Evolutionary conservation across 116 monocot genomes (phyloP).

Genomic region (Zostera marina): DNA sequence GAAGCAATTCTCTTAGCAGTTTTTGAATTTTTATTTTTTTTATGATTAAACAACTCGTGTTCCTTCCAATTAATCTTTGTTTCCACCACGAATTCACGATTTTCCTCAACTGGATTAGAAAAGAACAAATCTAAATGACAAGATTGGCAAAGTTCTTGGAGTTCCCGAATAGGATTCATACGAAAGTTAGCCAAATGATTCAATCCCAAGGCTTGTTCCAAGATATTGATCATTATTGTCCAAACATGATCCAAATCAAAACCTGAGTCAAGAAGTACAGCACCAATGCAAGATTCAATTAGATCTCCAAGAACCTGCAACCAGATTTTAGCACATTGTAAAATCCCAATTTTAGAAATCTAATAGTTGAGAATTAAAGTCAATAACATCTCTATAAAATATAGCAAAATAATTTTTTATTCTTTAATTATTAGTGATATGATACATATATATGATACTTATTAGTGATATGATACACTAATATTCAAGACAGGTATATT

Average conservation of each 20-base stretch:
- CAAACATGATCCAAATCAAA: slow-evolving; percentile 58
- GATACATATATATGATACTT: too few species aligned
- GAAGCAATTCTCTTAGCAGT: slow-evolving; percentile 60
- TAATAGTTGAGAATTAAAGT: too few species aligned
- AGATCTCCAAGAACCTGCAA: slow-evolving; percentile 86
- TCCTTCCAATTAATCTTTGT: slow-evolving; percentile 29
- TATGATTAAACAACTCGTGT: slow-evolving; percentile 10
- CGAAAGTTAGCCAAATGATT: slow-evolving; percentile 16
- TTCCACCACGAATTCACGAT: slow-evolving; percentile 25
- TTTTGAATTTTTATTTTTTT: slow-evolving; percentile 56
- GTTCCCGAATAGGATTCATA: slow-evolving; percentile 57
- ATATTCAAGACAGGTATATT: too few species aligned
- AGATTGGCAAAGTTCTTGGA: slow-evolving; percentile 73
- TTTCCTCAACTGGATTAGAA: slow-evolving; percentile 26
- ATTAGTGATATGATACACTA: too few species aligned
- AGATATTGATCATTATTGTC: slow-evolving; percentile 40
- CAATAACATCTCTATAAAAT: too few species aligned
- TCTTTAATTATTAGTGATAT: too few species aligned
- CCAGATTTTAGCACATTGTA: neutral
- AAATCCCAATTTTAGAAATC: neutral
- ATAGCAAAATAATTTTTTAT: too few species aligned
- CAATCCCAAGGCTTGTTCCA: slow-evolving; percentile 40
- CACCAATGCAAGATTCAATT: slow-evolving; percentile 85
- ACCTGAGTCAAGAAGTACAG: slow-evolving; percentile 73
- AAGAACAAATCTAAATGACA: slow-evolving; percentile 23